These are phyloP conservation scores for Chenopodium quinoa DNA, from an alignment of 148 eudicot species.

Conservation along the genomic window DNA sequence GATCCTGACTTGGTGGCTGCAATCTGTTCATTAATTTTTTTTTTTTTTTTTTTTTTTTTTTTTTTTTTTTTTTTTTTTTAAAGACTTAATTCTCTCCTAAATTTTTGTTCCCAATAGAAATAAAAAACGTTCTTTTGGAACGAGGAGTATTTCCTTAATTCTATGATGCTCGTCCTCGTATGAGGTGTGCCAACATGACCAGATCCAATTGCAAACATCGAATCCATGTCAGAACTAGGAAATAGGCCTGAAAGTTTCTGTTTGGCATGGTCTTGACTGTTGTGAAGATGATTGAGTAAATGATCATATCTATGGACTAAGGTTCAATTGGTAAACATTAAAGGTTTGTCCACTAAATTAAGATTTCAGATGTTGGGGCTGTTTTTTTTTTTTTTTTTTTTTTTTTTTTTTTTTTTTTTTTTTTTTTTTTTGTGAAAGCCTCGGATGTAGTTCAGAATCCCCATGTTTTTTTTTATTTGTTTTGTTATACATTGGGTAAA, in stretches of 20 bases:
- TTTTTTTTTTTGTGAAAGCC: not conserved
- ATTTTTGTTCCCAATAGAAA: no score
- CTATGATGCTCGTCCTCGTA: not conserved
- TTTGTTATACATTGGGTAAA: not conserved
- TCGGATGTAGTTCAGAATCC: not conserved
- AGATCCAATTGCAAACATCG: not conserved
- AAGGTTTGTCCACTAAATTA: not conserved
- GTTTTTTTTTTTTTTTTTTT: not conserved
- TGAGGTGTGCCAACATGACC: not conserved
- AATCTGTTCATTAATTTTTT: no score
- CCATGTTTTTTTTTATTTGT: not conserved
- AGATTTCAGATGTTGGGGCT: not conserved
- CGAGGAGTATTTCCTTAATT: not conserved
- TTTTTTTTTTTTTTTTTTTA: no score
- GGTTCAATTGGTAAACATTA: not conserved
- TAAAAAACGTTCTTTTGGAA: no score
- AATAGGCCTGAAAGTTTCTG: not conserved
- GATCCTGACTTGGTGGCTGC: not conserved
- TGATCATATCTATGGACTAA: not conserved
- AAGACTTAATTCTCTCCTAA: no score
- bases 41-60: no score
- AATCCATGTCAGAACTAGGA: not conserved
- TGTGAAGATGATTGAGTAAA: not conserved
- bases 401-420: not conserved
- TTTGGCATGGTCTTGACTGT: not conserved